A percentile compares a stretch with the other conserved stretches of the same genome.
Evolutionary conservation across 169 alveolate species (phyloP).

Genomic region (Theileria annulata): DNA sequence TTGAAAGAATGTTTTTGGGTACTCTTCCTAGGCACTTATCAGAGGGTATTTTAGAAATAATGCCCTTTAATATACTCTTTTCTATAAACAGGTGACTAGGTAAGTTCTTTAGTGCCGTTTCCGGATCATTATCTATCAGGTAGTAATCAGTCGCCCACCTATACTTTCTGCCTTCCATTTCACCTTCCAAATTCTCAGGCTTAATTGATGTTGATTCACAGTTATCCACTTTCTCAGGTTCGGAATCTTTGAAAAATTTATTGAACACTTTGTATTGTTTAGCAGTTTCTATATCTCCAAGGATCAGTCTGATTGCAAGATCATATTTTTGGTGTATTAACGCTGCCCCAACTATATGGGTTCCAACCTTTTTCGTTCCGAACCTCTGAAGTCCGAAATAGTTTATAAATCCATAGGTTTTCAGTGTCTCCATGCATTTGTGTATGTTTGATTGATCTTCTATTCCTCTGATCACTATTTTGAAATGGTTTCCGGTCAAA

Average conservation of each 20-base stretch:
- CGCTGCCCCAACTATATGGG: conserved; percentile 88
- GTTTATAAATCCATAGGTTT: conserved; percentile 87
- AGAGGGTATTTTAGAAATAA: conserved; percentile 63
- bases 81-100: conserved; percentile 62
- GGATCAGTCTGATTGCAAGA: conserved; percentile 67
- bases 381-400: conserved; percentile 93
- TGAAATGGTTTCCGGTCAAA: conserved; percentile 88
- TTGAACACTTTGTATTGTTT: conserved; percentile 24
- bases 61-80: conserved; percentile 58
- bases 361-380: conserved; percentile 86
- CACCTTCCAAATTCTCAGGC: background rate
- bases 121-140: conserved; percentile 7
- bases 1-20: conserved; percentile 82
- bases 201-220: background rate
- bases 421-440: conserved; percentile 74
- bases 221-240: conserved; percentile 12
- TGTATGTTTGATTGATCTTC: conserved; percentile 51
- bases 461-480: conserved; percentile 84
- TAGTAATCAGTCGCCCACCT: conserved; percentile 28
- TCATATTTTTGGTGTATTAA: conserved; percentile 81
- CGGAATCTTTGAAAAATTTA: conserved; percentile 13
- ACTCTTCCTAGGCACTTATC: conserved; percentile 79
- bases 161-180: conserved; percentile 2
- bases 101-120: background rate
- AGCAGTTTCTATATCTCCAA: conserved; percentile 65